Conservation (phyloP, 2,329 filamentous ascomycete species). For the Simplicillium aogashimaense region DNA sequence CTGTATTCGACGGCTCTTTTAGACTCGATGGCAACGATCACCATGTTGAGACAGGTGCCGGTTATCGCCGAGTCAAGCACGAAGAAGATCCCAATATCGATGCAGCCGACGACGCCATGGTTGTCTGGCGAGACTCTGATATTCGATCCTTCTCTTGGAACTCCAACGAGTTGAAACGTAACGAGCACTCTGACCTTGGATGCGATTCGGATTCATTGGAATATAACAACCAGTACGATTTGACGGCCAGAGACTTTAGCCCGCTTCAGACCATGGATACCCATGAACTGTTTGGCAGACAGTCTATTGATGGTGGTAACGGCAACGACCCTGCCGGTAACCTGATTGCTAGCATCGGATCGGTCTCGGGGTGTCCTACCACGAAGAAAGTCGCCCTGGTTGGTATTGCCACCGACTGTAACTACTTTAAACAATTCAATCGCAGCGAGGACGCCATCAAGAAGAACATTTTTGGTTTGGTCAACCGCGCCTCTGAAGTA, state of each 20-base stretch:
- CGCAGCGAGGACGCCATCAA: slow-evolving; percentile 49
- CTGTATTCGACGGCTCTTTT: slow-evolving; percentile 87
- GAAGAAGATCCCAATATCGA: slow-evolving; percentile 58
- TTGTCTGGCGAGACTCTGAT: slow-evolving; percentile 88
- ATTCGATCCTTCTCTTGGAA: slow-evolving; percentile 35
- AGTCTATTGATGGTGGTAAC: slow-evolving; percentile 66
- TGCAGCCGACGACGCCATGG: slow-evolving; percentile 63
- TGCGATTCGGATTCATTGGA: slow-evolving; percentile 68
- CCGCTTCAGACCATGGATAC: slow-evolving; percentile 53
- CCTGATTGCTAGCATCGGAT: slow-evolving; percentile 68
- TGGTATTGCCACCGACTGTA: slow-evolving; percentile 88
- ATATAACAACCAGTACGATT: slow-evolving; percentile 71
- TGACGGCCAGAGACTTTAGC: slow-evolving; percentile 43
- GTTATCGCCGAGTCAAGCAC: slow-evolving; percentile 65
- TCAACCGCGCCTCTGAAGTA: slow-evolving; percentile 78
- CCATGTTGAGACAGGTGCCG: slow-evolving; percentile 68
- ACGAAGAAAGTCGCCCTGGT: slow-evolving; percentile 89
- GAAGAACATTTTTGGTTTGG: slow-evolving; percentile 67
- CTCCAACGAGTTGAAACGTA: slow-evolving; percentile 56
- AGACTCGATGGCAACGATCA: slow-evolving; percentile 73
- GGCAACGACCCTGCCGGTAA: slow-evolving; percentile 66
- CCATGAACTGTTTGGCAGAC: slow-evolving; percentile 59
- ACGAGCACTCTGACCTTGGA: slow-evolving; percentile 26
- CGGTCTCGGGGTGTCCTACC: slow-evolving; percentile 71
- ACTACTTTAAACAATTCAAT: slow-evolving; percentile 66